phyloP scores from a whole-genome alignment of 164 flowering plant genomes.

The Magnolia changhungtana region DNA sequence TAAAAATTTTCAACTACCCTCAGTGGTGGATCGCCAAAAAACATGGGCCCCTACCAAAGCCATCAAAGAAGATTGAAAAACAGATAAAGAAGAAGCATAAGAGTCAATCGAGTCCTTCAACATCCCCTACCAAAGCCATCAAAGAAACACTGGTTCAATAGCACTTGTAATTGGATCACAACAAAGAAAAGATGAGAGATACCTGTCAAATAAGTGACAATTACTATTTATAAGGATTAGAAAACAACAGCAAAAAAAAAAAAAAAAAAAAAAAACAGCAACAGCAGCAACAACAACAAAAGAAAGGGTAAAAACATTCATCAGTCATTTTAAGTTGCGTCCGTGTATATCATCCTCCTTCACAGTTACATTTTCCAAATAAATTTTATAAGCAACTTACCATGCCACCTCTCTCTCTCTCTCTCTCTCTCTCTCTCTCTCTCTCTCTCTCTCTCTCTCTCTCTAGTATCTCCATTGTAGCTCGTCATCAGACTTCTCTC shows the following conservation, averaged over 20 bases:
- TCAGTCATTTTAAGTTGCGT: background rate
- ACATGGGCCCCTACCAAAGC: too few species aligned
- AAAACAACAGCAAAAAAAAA: background rate
- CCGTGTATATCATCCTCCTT: background rate
- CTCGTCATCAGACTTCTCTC: slow-evolving; percentile 3
- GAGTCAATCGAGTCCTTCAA: too few species aligned
- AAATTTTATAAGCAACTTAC: slow-evolving; percentile 3
- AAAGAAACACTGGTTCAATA: too few species aligned
- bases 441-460: background rate
- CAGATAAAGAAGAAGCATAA: too few species aligned
- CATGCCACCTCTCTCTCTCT: background rate
- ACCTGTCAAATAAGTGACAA: background rate
- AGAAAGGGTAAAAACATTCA: background rate
- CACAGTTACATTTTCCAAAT: slow-evolving; percentile 11
- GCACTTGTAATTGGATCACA: too few species aligned
- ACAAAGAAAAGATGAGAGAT: too few species aligned
- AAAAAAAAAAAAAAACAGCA: background rate
- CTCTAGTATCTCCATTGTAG: too few species aligned
- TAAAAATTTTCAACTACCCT: too few species aligned
- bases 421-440: too few species aligned
- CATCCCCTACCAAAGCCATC: too few species aligned
- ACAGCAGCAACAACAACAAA: background rate
- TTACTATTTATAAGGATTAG: background rate
- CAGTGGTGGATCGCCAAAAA: too few species aligned
- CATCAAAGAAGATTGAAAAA: too few species aligned